phyloP scores from a whole-genome alignment of 345 rosid genomes.

The Crucihimalaya himalaica region DNA sequence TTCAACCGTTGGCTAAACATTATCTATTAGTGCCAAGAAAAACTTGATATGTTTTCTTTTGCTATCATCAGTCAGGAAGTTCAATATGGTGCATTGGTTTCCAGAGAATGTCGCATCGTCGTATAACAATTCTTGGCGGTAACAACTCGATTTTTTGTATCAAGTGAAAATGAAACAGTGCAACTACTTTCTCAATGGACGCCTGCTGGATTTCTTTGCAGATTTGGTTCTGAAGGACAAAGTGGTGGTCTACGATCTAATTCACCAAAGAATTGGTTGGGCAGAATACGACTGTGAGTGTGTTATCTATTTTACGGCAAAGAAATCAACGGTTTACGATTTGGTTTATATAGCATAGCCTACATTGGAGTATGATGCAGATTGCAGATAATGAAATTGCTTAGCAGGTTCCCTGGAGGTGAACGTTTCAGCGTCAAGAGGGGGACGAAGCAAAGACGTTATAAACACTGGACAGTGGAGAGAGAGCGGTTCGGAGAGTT shows the following conservation, averaged over 20 bases:
- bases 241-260: constrained; percentile 80
- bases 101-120: constrained; percentile 63
- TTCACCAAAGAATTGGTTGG: constrained; percentile 87
- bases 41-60: background rate
- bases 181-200: background rate
- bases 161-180: constrained; percentile 1
- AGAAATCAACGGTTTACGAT: background rate
- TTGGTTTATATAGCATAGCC: background rate
- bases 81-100: constrained; percentile 93
- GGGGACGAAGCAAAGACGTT: constrained; percentile 36
- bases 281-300: constrained; percentile 82
- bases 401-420: constrained; percentile 66
- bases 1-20: background rate
- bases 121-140: constrained; percentile 91
- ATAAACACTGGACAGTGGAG: constrained; percentile 38
- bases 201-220: constrained; percentile 39
- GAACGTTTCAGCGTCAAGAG: constrained; percentile 66
- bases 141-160: background rate
- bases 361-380: background rate
- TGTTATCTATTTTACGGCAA: background rate
- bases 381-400: background rate
- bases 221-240: constrained; percentile 89
- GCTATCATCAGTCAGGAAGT: constrained; percentile 57
- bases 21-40: background rate
- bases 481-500: constrained; percentile 25